phyloP scores from a whole-genome alignment of 257 asterid genomes.

The Solanum bulbocastanum region DNA sequence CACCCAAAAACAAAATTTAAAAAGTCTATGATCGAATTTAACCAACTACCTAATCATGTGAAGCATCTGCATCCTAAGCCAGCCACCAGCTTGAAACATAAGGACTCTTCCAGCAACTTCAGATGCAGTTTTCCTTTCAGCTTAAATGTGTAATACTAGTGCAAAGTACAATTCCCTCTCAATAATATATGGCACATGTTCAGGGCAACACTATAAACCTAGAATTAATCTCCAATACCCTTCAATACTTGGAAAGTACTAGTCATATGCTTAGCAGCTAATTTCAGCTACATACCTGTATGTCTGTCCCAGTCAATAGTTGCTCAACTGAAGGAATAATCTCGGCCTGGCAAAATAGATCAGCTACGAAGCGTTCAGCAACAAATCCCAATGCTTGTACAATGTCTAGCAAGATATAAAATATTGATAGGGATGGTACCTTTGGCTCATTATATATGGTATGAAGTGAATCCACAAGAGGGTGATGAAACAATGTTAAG shows the following conservation, averaged over 20 bases:
- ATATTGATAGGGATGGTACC: conserved; percentile 29
- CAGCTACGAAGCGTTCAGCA: conserved; percentile 2
- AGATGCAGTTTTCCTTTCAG: neutral
- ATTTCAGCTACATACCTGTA: conserved; percentile 51
- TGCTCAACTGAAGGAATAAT: conserved; percentile 77
- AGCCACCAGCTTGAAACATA: neutral
- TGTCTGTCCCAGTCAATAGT: conserved; percentile 52
- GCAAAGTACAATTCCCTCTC: neutral
- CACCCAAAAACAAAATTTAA: neutral
- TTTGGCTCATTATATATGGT: conserved; percentile 89
- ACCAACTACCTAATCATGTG: neutral
- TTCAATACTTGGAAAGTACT: neutral
- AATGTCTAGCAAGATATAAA: neutral
- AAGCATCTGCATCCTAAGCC: neutral
- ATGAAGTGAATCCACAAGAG: conserved; percentile 80
- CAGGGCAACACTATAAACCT: neutral
- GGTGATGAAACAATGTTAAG: conserved; percentile 82
- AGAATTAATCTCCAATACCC: neutral
- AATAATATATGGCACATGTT: neutral
- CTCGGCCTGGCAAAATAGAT: conserved; percentile 64
- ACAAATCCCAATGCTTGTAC: neutral
- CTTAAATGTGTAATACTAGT: neutral
- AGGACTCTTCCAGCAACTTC: neutral
- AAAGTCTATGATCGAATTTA: neutral
- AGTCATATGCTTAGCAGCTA: neutral